Evolutionary conservation across 2,329 filamentous ascomycete genomes (phyloP).

Genomic region (Aspergillus caelatus): DNA sequence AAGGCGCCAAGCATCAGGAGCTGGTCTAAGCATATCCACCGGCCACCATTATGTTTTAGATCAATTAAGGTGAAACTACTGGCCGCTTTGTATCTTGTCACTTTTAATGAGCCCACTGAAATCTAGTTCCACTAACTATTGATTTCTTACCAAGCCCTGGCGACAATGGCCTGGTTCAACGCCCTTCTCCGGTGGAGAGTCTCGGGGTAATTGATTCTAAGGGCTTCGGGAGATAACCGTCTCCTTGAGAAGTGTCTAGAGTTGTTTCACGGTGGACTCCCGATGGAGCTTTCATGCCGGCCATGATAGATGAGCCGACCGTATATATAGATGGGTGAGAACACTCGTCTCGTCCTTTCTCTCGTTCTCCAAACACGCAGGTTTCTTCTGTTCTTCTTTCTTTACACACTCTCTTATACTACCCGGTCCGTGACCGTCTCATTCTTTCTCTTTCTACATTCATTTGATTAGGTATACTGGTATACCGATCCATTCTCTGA

Average conservation of each 20-base stretch:
- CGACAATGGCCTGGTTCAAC: slow-evolving; percentile 1
- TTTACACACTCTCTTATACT: slow-evolving; percentile 21
- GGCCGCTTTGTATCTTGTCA: slow-evolving; percentile 17
- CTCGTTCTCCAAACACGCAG: slow-evolving; percentile 20
- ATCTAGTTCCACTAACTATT: slow-evolving; percentile 2
- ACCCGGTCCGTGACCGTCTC: slow-evolving; percentile 26
- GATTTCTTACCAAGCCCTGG: neutral
- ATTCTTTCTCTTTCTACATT: slow-evolving; percentile 19
- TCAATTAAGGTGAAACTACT: slow-evolving; percentile 26
- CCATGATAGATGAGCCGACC: neutral
- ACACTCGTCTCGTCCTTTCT: slow-evolving; percentile 4
- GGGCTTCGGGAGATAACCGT: slow-evolving; percentile 1
- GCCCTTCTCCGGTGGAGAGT: slow-evolving; percentile 15
- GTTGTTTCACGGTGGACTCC: slow-evolving; percentile 17
- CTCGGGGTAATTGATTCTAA: slow-evolving; percentile 6
- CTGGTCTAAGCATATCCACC: slow-evolving; percentile 17
- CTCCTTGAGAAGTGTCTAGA: slow-evolving; percentile 3
- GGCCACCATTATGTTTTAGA: slow-evolving; percentile 17
- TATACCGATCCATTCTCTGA: slow-evolving; percentile 26
- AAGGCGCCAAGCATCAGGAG: slow-evolving; percentile 18
- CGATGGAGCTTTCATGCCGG: slow-evolving; percentile 8
- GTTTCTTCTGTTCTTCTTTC: slow-evolving; percentile 21
- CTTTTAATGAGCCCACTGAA: neutral
- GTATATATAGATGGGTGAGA: slow-evolving; percentile 22
- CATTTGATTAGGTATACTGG: slow-evolving; percentile 25